Conservation (phyloP, 2,329 filamentous ascomycete genomes). For the Aureobasidium pullulans region DNA sequence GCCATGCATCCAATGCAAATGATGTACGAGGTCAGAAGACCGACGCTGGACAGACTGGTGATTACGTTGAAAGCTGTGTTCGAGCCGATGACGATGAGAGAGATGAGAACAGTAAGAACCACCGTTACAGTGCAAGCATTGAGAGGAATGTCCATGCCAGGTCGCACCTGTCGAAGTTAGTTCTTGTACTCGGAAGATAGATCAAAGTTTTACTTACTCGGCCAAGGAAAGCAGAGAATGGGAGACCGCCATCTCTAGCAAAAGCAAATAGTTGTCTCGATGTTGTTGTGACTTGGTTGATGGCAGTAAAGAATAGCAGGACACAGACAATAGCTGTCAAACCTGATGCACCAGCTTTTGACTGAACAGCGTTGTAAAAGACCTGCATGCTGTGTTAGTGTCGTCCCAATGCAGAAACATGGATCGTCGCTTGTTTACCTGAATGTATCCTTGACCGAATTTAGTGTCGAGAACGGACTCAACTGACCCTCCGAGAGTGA, state of each 20-base stretch:
- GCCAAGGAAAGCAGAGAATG: constrained; percentile 24
- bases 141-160: constrained; percentile 12
- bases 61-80: constrained; percentile 17
- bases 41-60: constrained; percentile 31
- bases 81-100: constrained; percentile 20
- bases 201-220: background rate
- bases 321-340: constrained; percentile 11
- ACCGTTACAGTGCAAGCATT: constrained; percentile 17
- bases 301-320: constrained; percentile 9
- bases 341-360: constrained; percentile 7
- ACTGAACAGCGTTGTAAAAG: constrained; percentile 13
- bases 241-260: constrained; percentile 36
- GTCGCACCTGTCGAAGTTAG: constrained; percentile 8
- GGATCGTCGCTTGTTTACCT: constrained; percentile 17
- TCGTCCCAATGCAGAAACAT: constrained; percentile 23
- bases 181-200: background rate
- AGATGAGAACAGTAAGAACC: constrained; percentile 17
- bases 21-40: constrained; percentile 35
- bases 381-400: constrained; percentile 21
- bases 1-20: constrained; percentile 35
- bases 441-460: constrained; percentile 6
- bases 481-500: constrained; percentile 22
- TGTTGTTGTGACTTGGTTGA: constrained; percentile 8
- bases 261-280: constrained; percentile 29
- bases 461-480: constrained; percentile 20